Conservation (phyloP, 495 filamentous ascomycete species). For the Endocarpon pusillum region DNA sequence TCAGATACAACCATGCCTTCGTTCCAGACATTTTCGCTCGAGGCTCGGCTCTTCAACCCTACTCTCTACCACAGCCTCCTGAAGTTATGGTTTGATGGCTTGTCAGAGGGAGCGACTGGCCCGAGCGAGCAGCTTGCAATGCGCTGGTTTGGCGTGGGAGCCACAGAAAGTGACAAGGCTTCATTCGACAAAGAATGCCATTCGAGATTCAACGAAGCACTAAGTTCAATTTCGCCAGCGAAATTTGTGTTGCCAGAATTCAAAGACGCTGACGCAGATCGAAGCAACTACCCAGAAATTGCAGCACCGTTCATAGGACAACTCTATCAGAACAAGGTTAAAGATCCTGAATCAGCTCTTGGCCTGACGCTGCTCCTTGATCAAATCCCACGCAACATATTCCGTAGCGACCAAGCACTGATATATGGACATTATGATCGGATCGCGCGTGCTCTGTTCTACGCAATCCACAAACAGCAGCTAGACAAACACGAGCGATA, state of each 20-base stretch:
- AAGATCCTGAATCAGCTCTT: slow-evolving; percentile 13
- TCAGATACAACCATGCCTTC: too few relatives aligned
- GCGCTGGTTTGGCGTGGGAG: not conserved
- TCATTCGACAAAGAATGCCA: slow-evolving; percentile 16
- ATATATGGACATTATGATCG: slow-evolving; percentile 31
- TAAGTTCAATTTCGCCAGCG: slow-evolving; percentile 18
- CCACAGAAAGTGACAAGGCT: slow-evolving; percentile 2
- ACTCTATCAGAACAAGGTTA: slow-evolving; percentile 7
- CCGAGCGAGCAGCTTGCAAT: not conserved
- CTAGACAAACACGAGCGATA: slow-evolving; percentile 1
- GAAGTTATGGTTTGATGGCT: not conserved
- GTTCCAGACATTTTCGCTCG: slow-evolving; percentile 1
- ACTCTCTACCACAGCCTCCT: not conserved
- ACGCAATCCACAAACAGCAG: slow-evolving; percentile 4
- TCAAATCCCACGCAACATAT: slow-evolving; percentile 30
- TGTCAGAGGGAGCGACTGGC: not conserved
- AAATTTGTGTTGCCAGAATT: slow-evolving; percentile 13
- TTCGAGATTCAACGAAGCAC: slow-evolving; percentile 10
- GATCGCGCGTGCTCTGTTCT: slow-evolving; percentile 17
- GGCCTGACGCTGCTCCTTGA: slow-evolving; percentile 28
- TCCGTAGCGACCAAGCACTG: slow-evolving; percentile 17
- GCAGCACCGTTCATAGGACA: slow-evolving; percentile 18
- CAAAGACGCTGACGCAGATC: slow-evolving; percentile 7
- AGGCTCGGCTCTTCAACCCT: not conserved
- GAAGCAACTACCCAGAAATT: slow-evolving; percentile 6